Evolutionary conservation across 116 monocot genomes (phyloP).

Genomic region (Phalaenopsis hybrid): DNA sequence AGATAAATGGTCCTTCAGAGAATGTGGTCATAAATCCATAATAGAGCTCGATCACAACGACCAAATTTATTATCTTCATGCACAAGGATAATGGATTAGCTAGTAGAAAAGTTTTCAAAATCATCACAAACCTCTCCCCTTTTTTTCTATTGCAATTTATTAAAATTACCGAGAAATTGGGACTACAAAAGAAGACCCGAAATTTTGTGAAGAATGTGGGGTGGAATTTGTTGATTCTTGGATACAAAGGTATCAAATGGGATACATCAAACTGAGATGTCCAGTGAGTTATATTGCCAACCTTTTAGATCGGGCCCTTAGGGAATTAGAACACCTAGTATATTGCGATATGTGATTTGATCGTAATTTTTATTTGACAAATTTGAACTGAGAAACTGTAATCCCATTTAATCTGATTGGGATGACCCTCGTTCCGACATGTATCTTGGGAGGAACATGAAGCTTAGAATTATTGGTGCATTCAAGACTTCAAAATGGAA

Average conservation of each 20-base stretch:
- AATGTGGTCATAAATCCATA: no score
- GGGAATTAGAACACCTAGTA: background rate
- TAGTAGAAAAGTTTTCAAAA: no score
- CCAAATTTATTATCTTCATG: no score
- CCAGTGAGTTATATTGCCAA: background rate
- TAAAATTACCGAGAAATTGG: background rate
- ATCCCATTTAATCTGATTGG: conserved; percentile 11
- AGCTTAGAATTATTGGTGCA: conserved; percentile 8
- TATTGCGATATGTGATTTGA: conserved; percentile 11
- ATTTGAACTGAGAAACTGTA: conserved; percentile 14
- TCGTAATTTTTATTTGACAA: conserved; percentile 17
- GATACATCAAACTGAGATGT: background rate
- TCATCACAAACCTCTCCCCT: no score
- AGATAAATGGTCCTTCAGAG: no score
- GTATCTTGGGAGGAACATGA: conserved; percentile 21
- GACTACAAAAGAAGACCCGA: conserved; percentile 3
- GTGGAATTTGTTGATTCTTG: conserved; percentile 14
- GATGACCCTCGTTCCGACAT: conserved; percentile 6
- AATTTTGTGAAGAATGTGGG: conserved; percentile 13
- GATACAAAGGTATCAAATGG: background rate
- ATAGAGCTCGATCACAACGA: no score
- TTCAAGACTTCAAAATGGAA: no score
- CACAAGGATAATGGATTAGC: no score
- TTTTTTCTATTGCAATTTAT: no score
- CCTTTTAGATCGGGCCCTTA: background rate